Base-by-base conservation (phyloP, 306 rosid genomes). In the Albizia julibrissin region DNA sequence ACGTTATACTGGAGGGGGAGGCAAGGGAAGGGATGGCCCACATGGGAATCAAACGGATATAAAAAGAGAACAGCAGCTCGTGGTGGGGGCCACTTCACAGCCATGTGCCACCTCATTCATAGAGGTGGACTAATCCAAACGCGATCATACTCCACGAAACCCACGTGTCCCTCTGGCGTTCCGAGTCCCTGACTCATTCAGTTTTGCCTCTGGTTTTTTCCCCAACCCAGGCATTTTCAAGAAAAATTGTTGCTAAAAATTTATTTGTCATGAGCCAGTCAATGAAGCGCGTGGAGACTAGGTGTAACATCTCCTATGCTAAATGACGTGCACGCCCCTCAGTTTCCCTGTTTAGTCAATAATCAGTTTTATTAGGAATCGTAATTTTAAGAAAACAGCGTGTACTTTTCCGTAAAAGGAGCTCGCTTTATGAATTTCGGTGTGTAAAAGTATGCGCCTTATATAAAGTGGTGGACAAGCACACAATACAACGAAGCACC, bases 231-330 rank as follows among this genome's bases (percentile, higher is more conserved):
- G 21, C 8, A 1, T 8, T 0, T 2, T 2, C 0, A 54, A 54
- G 5, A 54, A 2, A 1, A 58, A 58, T 59, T 11, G 1, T 3
- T 24, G 29, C 18, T 13, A 6, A 18, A 22, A 69, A 6, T 37
- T 26, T 27, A 14, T 5, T 15, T 44, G 10, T 58, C 62, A 62
- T 12, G 85, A 88, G 81, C 58, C 74, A 80, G 92, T 89, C 91
- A 84, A 82, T 77, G 29, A 13, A 80, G 67, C 97, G 97, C 97
- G 95, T 92, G 79, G 82, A 78, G 85, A 88, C 90, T 72, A 15
- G 15, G 69, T 29, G 56, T 21, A 40, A 42, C 14, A 13, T 59
- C 10, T 3, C 61, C 1, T 33, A 3, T 1, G 0, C 0, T 1
- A 59, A 79, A 37, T 80, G 62, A 80, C 92, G 2, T 4, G 6